phyloP scores from a whole-genome alignment of 2,329 filamentous ascomycete genomes.

The Scedosporium minutisporum region DNA sequence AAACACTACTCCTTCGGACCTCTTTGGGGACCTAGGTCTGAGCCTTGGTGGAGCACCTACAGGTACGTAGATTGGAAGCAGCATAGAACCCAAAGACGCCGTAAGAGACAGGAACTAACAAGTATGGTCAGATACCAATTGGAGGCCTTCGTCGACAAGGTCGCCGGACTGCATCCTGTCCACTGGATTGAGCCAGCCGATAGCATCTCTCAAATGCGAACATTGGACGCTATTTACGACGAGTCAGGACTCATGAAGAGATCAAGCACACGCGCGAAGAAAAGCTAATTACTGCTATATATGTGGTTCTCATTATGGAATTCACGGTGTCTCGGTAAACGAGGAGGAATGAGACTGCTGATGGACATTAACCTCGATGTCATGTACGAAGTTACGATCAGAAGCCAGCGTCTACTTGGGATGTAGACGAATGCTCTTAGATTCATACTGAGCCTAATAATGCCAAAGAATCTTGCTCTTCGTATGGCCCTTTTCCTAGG shows the following conservation, averaged over 20 bases:
- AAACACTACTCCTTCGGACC: slow-evolving; percentile 2
- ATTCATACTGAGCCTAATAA: too few species aligned
- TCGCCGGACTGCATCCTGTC: slow-evolving; percentile 27
- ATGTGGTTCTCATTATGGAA: too few species aligned
- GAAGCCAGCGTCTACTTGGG: too few species aligned
- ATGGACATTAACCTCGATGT: too few species aligned
- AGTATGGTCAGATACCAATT: slow-evolving; percentile 23
- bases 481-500: too few species aligned
- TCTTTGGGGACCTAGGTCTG: not conserved
- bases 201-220: slow-evolving; percentile 32
- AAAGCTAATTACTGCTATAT: not conserved
- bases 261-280: not conserved
- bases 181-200: slow-evolving; percentile 32
- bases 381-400: too few species aligned
- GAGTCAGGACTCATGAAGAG: slow-evolving; percentile 19
- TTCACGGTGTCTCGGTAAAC: too few species aligned
- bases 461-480: too few species aligned
- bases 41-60: slow-evolving; percentile 4
- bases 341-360: too few species aligned
- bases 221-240: slow-evolving; percentile 36
- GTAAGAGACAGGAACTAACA: not conserved
- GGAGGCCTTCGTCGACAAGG: slow-evolving; percentile 36
- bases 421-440: too few species aligned
- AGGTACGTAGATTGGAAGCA: not conserved
- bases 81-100: not conserved